A percentile compares a stretch with the other conserved stretches of the same genome.
Evolutionary conservation across 768 basidiomycete species (phyloP).

Genomic region (Amanita pseudoporphyria): DNA sequence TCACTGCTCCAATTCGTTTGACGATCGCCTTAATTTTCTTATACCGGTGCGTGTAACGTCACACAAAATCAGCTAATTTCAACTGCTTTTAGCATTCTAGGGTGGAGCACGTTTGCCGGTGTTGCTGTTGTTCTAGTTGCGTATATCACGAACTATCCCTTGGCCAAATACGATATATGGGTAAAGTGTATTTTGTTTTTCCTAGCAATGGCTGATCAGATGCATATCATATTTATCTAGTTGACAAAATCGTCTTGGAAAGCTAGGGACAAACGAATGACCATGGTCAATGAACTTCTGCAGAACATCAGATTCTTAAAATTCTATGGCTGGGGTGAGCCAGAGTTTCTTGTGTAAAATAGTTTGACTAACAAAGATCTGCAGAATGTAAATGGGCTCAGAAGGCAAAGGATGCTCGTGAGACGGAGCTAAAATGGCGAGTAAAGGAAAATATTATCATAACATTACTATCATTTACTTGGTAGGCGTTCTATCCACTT

Average conservation of each 20-base stretch:
- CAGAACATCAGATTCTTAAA: conserved; percentile 68
- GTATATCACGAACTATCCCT: conserved; percentile 54
- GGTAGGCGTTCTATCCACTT: conserved; percentile 26
- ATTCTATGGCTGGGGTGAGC: conserved; percentile 67
- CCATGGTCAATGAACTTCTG: conserved; percentile 64
- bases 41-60: conserved; percentile 42
- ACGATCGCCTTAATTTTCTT: conserved; percentile 61
- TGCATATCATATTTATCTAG: conserved; percentile 18
- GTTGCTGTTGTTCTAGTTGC: conserved; percentile 55
- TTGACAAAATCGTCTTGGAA: conserved; percentile 49
- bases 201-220: neutral
- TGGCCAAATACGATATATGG: conserved; percentile 56
- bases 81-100: conserved; percentile 43
- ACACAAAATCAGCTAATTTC: neutral
- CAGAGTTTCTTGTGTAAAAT: neutral
- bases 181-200: conserved; percentile 25
- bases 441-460: conserved; percentile 54
- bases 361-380: conserved; percentile 1
- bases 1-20: conserved; percentile 52
- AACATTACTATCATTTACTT: conserved; percentile 59
- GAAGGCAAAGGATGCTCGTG: conserved; percentile 41
- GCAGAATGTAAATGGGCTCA: conserved; percentile 53
- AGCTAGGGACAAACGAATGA: conserved; percentile 62
- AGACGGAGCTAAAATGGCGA: conserved; percentile 58
- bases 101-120: conserved; percentile 70